Base-by-base conservation (phyloP, 2,329 filamentous ascomycete genomes). In the Beauveria varroae region DNA sequence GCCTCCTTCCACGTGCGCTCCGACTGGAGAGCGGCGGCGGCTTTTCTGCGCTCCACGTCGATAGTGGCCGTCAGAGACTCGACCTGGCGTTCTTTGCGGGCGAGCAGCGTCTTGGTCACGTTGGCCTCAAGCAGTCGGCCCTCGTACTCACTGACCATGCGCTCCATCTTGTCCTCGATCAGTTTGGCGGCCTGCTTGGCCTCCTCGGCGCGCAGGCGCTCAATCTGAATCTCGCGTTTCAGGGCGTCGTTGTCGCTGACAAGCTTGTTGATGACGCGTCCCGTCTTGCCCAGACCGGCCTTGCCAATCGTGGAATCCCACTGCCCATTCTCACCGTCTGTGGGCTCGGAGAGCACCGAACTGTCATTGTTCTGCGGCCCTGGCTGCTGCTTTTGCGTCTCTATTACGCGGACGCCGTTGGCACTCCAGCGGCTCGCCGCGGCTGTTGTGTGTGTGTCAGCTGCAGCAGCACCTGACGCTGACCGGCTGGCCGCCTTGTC, bases 181-280 rank as follows among this genome's bases (percentile, higher is more conserved):
- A 90, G 79, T 64, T 84, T 85, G 12, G 87, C 82, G 5, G 84
- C 81, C 70, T 89, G 85, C 66, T 85, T 84, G n/a, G 87, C 81
- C 68, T 92, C 89, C 62, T 91, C 88, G 50, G 87, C 81, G 51
- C 81, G 81, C 60, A 88, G 71, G 22, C 79, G 78, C 72, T 89
- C 86, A 61, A 88, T 83, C 68, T 87, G 80, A 62, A 90, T 78
- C 65, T 93, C 89, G 57, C 89, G 83, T 67, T 89, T 89, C 51
- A 93, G 78, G 46, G 86, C 82, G 69, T 93, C 90, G 67, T 92
- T 92, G 70, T 93, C 90, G 58, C 87, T 86, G 70, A 91, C 90
- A 59, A 95, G 81, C 69, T 86, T 85, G 74, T 95, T 91, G 72
- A 95, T 93, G 57, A 91, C 88, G 40, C 88, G 81, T 9, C 88